Evolutionary conservation across 768 basidiomycete genomes (phyloP).

Genomic region (Tulasnella sp.): DNA sequence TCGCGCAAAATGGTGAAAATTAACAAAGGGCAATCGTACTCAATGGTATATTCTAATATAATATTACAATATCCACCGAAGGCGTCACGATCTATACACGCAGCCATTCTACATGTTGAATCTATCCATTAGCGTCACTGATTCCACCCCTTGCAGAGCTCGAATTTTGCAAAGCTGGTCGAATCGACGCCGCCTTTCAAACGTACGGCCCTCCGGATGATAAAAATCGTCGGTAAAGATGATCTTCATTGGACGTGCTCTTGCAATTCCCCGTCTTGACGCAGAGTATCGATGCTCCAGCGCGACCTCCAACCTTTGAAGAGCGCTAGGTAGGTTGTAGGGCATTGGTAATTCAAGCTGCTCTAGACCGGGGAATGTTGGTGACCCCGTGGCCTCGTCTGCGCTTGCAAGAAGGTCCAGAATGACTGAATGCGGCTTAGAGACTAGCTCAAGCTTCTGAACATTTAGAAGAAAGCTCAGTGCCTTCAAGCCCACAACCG

Average conservation of each 20-base stretch:
- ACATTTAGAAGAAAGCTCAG: not conserved
- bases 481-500: not conserved
- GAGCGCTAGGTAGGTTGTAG: not conserved
- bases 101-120: not conserved
- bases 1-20: too few relatives aligned
- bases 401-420: not conserved
- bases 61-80: not conserved
- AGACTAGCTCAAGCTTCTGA: not conserved
- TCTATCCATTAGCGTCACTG: not conserved
- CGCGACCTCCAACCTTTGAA: not conserved
- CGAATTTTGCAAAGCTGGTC: not conserved
- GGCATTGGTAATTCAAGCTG: not conserved
- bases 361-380: not conserved
- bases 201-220: not conserved
- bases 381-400: not conserved
- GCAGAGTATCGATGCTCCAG: not conserved
- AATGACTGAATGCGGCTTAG: not conserved
- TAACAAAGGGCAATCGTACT: not conserved
- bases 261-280: not conserved
- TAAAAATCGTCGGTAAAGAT: not conserved
- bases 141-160: not conserved
- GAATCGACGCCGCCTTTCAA: not conserved
- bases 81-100: not conserved
- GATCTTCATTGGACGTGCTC: not conserved
- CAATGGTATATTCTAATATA: not conserved